phyloP scores from a whole-genome alignment of 2,329 filamentous ascomycete genomes.

The Elsinoe necatrix region DNA sequence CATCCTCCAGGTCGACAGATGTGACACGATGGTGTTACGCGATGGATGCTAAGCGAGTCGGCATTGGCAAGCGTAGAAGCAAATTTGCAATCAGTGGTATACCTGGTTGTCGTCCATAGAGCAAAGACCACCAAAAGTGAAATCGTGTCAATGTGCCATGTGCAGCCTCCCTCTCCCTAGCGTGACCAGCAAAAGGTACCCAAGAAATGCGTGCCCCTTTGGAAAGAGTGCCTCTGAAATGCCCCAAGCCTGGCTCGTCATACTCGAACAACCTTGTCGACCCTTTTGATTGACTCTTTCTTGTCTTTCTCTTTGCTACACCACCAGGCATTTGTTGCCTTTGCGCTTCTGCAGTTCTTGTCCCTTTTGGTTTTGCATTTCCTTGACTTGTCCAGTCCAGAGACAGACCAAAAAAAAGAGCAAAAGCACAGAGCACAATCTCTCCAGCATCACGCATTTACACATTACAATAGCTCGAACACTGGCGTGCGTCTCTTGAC shows the following conservation, averaged over 20 bases:
- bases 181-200: neutral
- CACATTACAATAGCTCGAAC: conserved; percentile 5
- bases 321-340: neutral
- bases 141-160: conserved; percentile 4
- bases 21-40: neutral
- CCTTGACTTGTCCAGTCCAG: too few species aligned
- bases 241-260: neutral
- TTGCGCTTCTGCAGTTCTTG: neutral
- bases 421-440: neutral
- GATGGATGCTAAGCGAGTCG: neutral
- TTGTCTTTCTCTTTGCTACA: neutral
- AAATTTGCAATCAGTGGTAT: neutral
- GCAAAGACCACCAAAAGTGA: neutral
- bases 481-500: conserved; percentile 1
- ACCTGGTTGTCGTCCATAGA: neutral
- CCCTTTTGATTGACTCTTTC: neutral
- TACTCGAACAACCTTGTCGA: neutral
- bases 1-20: neutral
- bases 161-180: neutral
- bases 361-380: neutral
- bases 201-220: too few species aligned
- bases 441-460: neutral
- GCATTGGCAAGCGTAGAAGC: neutral
- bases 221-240: too few species aligned
- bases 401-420: too few species aligned